Evolutionary conservation across 2,329 filamentous ascomycete genomes (phyloP), one percentile per base, ranked within the genome.

Genomic region (Aureobasidium lini): DNA sequence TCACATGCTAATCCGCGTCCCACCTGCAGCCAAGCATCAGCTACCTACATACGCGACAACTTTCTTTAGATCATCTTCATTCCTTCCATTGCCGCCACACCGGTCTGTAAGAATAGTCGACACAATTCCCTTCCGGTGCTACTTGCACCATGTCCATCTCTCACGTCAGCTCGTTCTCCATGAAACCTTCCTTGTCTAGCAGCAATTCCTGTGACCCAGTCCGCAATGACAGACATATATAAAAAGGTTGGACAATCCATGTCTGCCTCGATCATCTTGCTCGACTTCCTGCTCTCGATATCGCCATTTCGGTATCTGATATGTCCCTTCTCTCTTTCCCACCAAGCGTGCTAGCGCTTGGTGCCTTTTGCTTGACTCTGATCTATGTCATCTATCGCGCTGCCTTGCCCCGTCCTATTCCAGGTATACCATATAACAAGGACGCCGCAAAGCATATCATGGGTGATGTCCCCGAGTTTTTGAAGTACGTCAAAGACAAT

Each of bases 401-500:
- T 47, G 61, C 64, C 6, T 66, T 79, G 0, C 78, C 77, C 1
- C 74, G 71, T 49, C 77, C 78, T 1, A 69, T 80, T 4, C 66
- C 75, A 3, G 74, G 73, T 5, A 79, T 81, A 44, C 77, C 79
- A 2, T 76, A 78, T 70, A 76, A 78, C 61, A 63, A 62, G 11
- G 64, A 67, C 16, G 70, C 77, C 0, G 67, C 69, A 2, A 63
- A 61, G 1, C 68, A 65, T 34, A 32, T 79, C 0, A 65, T 79
- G 11, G 78, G 78, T 6, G 77, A 81, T 61, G 62, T 76, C 1
- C 74, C 75, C 1, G 74, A 73, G 46, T 70, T 76, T 62, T 65
- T 77, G 56, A 64, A 64, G 9, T 71, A 73, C 61, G 67, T 73
- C 11, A 67, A 66, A 36, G 65, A 69, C n/a, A 73, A 68, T 8